Evolutionary conservation across 106 monocot species (phyloP), one percentile per base, ranked within the genome.

Genomic region (Narthecium ossifragum): DNA sequence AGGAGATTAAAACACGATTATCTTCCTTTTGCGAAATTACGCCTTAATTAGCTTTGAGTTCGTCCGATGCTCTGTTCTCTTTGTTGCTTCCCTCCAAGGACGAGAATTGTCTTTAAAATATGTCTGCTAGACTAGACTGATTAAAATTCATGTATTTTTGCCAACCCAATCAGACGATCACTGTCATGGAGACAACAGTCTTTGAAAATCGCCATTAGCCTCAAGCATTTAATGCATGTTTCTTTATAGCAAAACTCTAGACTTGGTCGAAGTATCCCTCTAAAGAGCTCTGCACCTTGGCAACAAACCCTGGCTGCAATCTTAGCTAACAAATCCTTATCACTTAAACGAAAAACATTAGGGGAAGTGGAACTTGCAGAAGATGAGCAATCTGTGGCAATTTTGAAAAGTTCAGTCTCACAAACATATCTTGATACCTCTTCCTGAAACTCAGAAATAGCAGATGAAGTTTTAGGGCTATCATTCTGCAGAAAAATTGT

Each of bases 281-380:
- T 32, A 70, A 88, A 70, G 3, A 90, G 26, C 36, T 64, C 73
- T 13, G 78, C 90, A 9, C 80, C 90, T 70, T 96, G 76, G 64
- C 96, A 90, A 57, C 86, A 96, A 21, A 86, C 70, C 66, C 26
- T 66, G 20, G 90, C 75, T 56, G 86, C 78, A 70, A 90, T 80
- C 38, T 78, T 74, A 21, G 73, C 24, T 36, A 90, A 76, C 22
- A 71, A 62, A 51, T 75, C 74, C 26, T 64, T 76, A 1, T 51
- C 54, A 43, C 30, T 54, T 26, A 55, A 64, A 40, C 59, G 57
- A 32, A 37, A 20, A 18, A 51, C 36, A 64, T 71, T 79, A 40
- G 37, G 4, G 29, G 75, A 79, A 46, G 69, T 75, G 21, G 68
- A 54, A 22, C 51, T 61, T 15, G 55, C 43, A 34, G 64, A 70